Base-by-base conservation (phyloP, 2,329 filamentous ascomycete species). In the Penicillium palitans region DNA sequence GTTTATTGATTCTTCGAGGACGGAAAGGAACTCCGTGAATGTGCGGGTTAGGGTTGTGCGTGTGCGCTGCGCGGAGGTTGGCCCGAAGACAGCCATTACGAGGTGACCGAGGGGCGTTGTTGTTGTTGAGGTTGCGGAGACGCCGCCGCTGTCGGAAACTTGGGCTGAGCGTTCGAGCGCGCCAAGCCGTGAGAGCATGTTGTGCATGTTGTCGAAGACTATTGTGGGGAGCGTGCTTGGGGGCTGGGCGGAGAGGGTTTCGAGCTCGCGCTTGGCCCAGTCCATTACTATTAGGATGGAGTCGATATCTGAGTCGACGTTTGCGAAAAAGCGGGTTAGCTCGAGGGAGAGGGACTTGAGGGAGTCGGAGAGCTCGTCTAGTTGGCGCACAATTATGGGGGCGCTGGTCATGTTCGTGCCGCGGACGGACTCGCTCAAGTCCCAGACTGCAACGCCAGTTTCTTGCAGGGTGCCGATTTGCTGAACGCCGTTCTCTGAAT, bases 271-370 rank as follows among this genome's bases (percentile, higher is more conserved):
- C 70, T 89, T 89, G 15, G 91, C 90, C 93, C 93, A 97, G 72
- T 96, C 91, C 92, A 98, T 97, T 52, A 96, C 91, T 60, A 95
- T 89, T 37, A 98, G 83, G 65, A 97, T 96, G 60, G 89, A 89
- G 72, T 97, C 93, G 67, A 98, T 90, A 70, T 97, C 93, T 27
- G 91, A 90, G 68, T 97, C 91, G 13, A 98, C 91, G 64, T 93
- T 91, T 52, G 92, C 90, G 73, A 97, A 96, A 79, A 98, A 97
- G 69, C 88, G 88, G 8, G 90, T 96, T 65, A 97, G 84, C 72
- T 96, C 92, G 17, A 92, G 82, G 1, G 91, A 90, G 25, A 98
- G 81, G 3, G 86, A 88, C 76, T 93, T 96, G 61, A 97, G 83
- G 55, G 86, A 92, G 62, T 96, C 91, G 63, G 90, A 93, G 39